Conservation (phyloP, 2,329 filamentous ascomycete species). For the Neocatenulostroma microsporum region DNA sequence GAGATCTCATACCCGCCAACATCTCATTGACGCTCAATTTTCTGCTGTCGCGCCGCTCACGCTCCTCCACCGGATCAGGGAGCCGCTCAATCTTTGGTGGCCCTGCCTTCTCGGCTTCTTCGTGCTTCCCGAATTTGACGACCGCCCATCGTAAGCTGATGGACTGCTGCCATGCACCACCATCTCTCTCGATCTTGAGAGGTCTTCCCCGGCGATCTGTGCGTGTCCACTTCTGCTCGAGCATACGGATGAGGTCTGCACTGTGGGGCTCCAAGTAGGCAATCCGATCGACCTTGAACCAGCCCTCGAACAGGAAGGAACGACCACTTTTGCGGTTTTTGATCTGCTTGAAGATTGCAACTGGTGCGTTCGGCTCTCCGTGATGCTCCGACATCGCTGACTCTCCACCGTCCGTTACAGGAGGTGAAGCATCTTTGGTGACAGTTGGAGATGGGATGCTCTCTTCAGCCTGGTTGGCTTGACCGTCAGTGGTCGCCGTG, state of each 20-base stretch:
- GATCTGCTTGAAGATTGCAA: conserved; percentile 23
- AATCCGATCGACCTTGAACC: conserved; percentile 17
- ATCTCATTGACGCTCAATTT: conserved; percentile 25
- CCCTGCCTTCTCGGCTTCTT: conserved; percentile 17
- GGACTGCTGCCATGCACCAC: conserved; percentile 19
- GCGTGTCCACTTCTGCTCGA: conserved; percentile 25
- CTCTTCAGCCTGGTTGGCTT: no score
- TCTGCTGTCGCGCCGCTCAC: neutral
- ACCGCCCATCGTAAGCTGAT: conserved; percentile 24
- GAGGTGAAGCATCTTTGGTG: no score
- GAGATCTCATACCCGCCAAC: conserved; percentile 19
- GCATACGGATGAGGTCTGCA: conserved; percentile 20
- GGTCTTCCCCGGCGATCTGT: conserved; percentile 14
- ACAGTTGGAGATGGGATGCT: no score
- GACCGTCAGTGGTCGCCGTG: no score
- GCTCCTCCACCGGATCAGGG: conserved; percentile 5
- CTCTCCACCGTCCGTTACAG: no score
- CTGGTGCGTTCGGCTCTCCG: conserved; percentile 4
- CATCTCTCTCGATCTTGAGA: conserved; percentile 12
- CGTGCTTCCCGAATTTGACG: conserved; percentile 24
- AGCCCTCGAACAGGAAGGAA: conserved; percentile 20
- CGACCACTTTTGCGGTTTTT: neutral
- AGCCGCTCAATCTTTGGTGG: conserved; percentile 17
- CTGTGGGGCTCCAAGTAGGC: conserved; percentile 19
- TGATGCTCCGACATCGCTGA: no score